Conservation (phyloP, 768 basidiomycete genomes). For the Rhizopogon salebrosus region DNA sequence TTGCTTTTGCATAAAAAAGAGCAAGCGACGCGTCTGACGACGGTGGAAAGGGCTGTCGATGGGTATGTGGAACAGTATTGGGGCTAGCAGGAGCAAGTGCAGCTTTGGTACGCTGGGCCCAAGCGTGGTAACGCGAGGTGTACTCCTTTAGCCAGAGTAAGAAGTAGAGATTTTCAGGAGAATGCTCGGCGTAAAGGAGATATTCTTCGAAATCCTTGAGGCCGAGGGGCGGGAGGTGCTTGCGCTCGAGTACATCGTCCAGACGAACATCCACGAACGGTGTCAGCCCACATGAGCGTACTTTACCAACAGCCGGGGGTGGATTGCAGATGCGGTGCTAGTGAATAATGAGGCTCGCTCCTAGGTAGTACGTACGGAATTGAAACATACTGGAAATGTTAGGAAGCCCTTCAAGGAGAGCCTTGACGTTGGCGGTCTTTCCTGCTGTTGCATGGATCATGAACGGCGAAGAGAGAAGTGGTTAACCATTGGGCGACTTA, state of each 20-base stretch:
- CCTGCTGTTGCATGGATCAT: constrained; percentile 1
- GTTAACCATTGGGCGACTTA: neutral
- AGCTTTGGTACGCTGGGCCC: constrained; percentile 29
- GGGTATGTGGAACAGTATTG: neutral
- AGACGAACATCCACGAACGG: constrained; percentile 64
- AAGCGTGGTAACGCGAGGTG: constrained; percentile 40
- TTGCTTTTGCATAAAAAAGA: constrained; percentile 74
- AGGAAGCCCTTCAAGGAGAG: constrained; percentile 32
- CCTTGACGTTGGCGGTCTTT: constrained; percentile 19
- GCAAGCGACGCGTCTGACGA: constrained; percentile 50
- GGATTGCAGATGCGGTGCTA: constrained; percentile 58
- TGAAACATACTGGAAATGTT: constrained; percentile 34
- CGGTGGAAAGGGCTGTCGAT: constrained; percentile 28
- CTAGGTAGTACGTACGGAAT: neutral
- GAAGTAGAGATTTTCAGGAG: constrained; percentile 80
- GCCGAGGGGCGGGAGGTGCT: constrained; percentile 75
- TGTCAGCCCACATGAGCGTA: constrained; percentile 63
- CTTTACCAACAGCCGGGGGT: constrained; percentile 62
- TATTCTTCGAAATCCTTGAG: constrained; percentile 79
- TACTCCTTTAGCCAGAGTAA: constrained; percentile 81
- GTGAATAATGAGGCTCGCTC: neutral
- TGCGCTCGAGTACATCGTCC: constrained; percentile 71
- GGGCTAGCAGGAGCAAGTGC: constrained; percentile 26
- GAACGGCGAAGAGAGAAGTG: too few relatives aligned
- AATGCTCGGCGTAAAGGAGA: constrained; percentile 71